phyloP scores from a whole-genome alignment of 2,329 filamentous ascomycete species.

The Epichloe amarillans region DNA sequence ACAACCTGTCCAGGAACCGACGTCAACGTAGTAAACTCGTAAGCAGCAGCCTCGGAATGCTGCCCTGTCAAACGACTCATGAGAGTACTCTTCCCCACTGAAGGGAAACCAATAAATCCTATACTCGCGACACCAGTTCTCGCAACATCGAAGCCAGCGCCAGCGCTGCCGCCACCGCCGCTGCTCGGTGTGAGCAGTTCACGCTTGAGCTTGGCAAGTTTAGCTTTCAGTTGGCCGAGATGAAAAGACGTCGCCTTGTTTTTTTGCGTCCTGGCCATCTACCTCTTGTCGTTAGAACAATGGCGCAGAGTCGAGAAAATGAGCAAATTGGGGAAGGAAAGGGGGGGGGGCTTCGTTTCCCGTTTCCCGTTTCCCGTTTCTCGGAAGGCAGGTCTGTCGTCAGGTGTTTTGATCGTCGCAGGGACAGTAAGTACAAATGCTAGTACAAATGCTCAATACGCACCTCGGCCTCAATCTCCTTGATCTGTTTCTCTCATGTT shows the following conservation, averaged over 20 bases:
- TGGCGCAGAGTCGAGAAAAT: not conserved
- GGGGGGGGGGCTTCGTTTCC: no score
- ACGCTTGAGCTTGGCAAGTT: conserved; percentile 93
- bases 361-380: no score
- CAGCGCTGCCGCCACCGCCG: conserved; percentile 71
- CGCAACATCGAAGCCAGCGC: conserved; percentile 90
- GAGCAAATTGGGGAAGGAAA: no score
- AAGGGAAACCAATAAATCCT: conserved; percentile 96
- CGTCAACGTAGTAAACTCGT: conserved; percentile 97
- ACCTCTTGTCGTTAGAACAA: conserved; percentile 3
- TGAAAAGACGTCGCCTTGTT: conserved; percentile 93
- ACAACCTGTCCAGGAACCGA: conserved; percentile 91
- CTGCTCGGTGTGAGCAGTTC: conserved; percentile 74
- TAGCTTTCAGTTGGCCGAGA: conserved; percentile 92
- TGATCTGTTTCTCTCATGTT: conserved; percentile 54
- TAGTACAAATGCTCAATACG: conserved; percentile 18
- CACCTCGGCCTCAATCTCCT: conserved; percentile 91
- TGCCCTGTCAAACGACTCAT: conserved; percentile 93
- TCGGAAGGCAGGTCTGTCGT: no score
- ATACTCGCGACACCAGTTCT: conserved; percentile 94
- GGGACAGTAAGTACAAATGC: not conserved
- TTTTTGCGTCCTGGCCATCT: conserved; percentile 92
- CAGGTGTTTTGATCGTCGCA: no score
- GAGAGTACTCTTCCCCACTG: conserved; percentile 94
- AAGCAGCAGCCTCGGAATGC: conserved; percentile 92